Evolutionary conservation across 805 yeast species (phyloP), one percentile per base, ranked within the genome.

Genomic region (Debaryomyces castellii): DNA sequence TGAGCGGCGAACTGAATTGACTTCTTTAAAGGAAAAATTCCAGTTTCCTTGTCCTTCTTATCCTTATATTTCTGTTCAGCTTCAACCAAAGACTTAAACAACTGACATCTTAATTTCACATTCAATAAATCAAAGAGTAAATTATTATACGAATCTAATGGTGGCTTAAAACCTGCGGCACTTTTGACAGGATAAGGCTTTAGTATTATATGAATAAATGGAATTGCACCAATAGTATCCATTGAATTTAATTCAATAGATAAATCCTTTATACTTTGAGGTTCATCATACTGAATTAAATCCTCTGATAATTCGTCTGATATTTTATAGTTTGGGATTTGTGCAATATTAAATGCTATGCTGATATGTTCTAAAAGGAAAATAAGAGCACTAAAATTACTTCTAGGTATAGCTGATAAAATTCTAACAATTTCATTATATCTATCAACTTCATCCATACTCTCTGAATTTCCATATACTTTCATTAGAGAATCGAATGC

Each of bases 131-230:
- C 69, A 5, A 41, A 11, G 3, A 68, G 58, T 7, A 72, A 43
- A 4, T 11, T 22, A 20, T 51, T 50, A 50, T 72, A 72, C 14
- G 46, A 47, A 1, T 47, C 57, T 17, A 64, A 30, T 0, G 75
- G 74, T 9, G 77, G 77, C 43, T 67, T 68, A 46, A 70, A 69
- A 0, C 77, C 77, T 1, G 57, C 14, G 1, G 68, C 55, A 36
- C 62, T 51, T 41, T 70, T 73, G 5, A 63, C 55, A 5, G 64
- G 59, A 1, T 76, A 66, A 0, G 77, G 77, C 28, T 77, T 57
- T 46, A 71, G 57, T 4, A 73, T 64, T 30, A 67, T 58, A 53
- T 73, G 77, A 3, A 68, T 47, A 39, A 73, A 69, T 1, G 77
- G 77, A 20, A 72, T 51, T 1, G 68, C 50, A 0, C 73, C 76